Conservation (phyloP, 2,329 filamentous ascomycete genomes). For the Paecilomyces sp. region DNA sequence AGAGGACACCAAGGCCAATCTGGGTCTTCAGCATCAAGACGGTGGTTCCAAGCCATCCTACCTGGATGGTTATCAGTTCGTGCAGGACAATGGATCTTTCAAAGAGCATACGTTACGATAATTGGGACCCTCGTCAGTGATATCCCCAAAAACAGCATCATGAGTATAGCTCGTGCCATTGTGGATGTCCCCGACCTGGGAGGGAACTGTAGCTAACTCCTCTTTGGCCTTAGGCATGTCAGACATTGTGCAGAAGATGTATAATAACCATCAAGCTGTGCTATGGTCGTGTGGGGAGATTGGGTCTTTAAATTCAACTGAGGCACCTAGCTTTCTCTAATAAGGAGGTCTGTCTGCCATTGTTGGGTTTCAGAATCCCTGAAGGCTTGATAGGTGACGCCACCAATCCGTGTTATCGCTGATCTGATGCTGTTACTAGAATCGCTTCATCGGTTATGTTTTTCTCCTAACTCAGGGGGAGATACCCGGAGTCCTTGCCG, state of each 20-base stretch:
- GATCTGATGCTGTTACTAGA: neutral
- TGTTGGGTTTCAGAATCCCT: neutral
- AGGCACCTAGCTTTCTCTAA: neutral
- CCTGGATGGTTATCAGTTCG: slow-evolving; percentile 12
- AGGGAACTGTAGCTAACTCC: neutral
- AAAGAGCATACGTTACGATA: neutral
- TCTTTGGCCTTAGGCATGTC: neutral
- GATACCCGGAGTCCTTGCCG: neutral
- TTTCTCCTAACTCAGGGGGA: neutral
- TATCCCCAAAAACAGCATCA: neutral
- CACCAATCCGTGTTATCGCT: neutral
- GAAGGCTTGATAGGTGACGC: neutral
- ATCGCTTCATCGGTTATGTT: neutral
- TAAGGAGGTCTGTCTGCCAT: neutral
- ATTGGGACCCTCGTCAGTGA: neutral
- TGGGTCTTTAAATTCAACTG: neutral
- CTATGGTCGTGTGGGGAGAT: neutral
- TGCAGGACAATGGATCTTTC: neutral
- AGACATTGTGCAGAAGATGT: neutral
- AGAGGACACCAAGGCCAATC: slow-evolving; percentile 43
- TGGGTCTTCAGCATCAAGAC: slow-evolving; percentile 42
- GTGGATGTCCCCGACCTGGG: neutral
- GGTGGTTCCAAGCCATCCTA: slow-evolving; percentile 38
- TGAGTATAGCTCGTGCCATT: neutral
- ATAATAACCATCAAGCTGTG: neutral